Conservation (phyloP, 805 yeast genomes). For the Barnettozyma pratensis region DNA sequence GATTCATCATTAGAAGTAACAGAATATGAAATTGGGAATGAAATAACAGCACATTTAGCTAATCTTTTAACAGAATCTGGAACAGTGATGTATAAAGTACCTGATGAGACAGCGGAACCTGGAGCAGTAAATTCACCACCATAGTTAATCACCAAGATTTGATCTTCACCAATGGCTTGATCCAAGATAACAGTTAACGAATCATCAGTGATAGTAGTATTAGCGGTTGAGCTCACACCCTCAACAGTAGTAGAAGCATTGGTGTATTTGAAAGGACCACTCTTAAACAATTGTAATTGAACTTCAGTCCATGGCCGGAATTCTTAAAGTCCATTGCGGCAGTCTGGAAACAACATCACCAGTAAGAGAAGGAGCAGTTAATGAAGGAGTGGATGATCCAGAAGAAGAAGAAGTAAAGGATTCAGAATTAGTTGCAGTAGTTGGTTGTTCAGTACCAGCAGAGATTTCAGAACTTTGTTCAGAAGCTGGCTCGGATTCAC, state of each 20-base stretch:
- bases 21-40: not conserved
- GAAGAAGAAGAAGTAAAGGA: no score
- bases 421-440: no score
- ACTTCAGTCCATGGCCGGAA: slow-evolving; percentile 9
- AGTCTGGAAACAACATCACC: no score
- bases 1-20: not conserved
- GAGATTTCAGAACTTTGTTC: no score
- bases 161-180: not conserved
- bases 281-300: not conserved
- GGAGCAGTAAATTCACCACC: not conserved
- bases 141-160: not conserved
- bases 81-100: not conserved
- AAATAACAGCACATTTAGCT: not conserved
- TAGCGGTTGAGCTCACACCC: not conserved
- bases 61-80: slow-evolving; percentile 2
- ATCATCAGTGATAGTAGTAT: not conserved
- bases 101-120: not conserved
- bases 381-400: no score
- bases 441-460: no score
- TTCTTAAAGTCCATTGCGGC: slow-evolving; percentile 5
- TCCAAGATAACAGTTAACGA: not conserved
- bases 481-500: no score
- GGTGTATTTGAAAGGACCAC: not conserved
- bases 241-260: slow-evolving; percentile 4
- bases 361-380: no score